Evolutionary conservation across 2,329 filamentous ascomycete genomes (phyloP), one percentile per base, ranked within the genome.

Genomic region (Exophiala phaeomuriformis): DNA sequence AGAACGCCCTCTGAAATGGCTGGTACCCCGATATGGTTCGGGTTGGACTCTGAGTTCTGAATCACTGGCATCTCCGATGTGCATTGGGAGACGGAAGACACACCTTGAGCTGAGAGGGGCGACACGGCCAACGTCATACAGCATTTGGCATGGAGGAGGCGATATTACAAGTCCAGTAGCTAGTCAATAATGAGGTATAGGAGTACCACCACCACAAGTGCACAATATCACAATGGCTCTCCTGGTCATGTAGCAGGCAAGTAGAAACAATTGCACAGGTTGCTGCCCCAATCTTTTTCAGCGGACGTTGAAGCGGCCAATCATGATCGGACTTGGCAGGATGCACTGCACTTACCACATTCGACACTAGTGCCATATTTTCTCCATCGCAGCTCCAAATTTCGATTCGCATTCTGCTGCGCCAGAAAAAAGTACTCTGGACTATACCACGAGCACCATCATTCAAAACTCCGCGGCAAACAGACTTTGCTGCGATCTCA

Each of bases 371-470:
- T n/a, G 31, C 44, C 3, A 27, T 28, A 36, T 35, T 47, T 37
- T 47, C 44, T 35, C 32, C 44, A 28, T 10, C 44, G 29, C 42
- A 33, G 42, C 42, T 45, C 42, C 42, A 45, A 45, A 45, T 45
- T 45, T 45, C 42, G 42, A 47, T 46, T 46, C 28, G 43, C n/a
- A 46, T 28, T 46, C 43, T 46, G 43, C 43, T 19, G 19, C 31
- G 12, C 32, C 12, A 31, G 28, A 10, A 31, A 32, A 46, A 28
- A 43, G 19, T 31, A 43, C 35, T 37, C n/a, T 37, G 35, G 36
- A 12, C 19, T 5, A 5, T 28, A 28, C 12, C 19, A 41, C 12
- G 5, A 41, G 6, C 39, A 9, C 39, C 9, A 19, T 33, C 41
- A 43, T 10, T 46, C 32, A 51, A 28, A 39, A 30, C 5, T 49